These are phyloP conservation scores for Barbarea vulgaris DNA, from an alignment of 345 rosid species.

Conservation along the genomic window DNA sequence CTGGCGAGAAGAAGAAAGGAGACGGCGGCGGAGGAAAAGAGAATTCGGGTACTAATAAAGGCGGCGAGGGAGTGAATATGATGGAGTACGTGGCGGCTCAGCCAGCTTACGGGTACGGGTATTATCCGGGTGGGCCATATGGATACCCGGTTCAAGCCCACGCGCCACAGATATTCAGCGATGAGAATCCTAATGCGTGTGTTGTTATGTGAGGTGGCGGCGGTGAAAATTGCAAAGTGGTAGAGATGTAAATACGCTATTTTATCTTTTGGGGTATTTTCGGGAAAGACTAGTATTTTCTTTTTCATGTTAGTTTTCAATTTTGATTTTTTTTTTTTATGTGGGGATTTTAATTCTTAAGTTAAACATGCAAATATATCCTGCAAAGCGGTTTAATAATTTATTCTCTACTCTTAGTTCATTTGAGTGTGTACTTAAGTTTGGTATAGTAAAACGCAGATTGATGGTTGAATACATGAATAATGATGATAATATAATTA, in stretches of 20 bases:
- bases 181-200: conserved; percentile 70
- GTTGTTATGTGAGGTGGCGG: conserved; percentile 45
- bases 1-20: conserved; percentile 37
- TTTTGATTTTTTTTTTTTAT: background rate
- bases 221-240: background rate
- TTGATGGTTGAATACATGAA: background rate
- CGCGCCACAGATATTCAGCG: conserved; percentile 59
- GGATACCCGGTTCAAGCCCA: conserved; percentile 34
- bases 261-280: conserved; percentile 24
- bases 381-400: background rate
- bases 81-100: conserved; percentile 50
- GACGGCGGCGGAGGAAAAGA: conserved; percentile 38
- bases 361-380: conserved; percentile 27
- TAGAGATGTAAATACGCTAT: conserved; percentile 9
- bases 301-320: background rate
- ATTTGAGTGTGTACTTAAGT: background rate
- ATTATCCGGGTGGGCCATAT: conserved; percentile 36
- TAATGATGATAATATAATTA: background rate
- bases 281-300: background rate
- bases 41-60: conserved; percentile 35
- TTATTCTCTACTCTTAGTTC: background rate
- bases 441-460: background rate
- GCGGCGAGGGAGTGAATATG: conserved; percentile 43
- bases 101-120: conserved; percentile 45
- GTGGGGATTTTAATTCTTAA: background rate